Percentiles rank a stretch among this genome's conserved stretches.
phyloP scores from a whole-genome alignment of 768 basidiomycete genomes.

The Gymnopilus junonius region DNA sequence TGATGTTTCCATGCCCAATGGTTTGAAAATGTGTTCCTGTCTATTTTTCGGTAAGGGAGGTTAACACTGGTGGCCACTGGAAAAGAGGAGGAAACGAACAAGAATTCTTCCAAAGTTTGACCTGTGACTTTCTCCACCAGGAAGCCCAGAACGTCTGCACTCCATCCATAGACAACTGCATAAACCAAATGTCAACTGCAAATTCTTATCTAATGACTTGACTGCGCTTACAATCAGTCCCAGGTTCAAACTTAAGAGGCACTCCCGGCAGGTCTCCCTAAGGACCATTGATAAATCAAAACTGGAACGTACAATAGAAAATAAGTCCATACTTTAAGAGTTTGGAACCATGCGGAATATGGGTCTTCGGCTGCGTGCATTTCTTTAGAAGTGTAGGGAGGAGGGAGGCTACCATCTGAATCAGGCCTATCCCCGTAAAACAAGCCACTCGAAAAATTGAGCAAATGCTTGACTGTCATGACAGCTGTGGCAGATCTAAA shows the following conservation, averaged over 20 bases:
- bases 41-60: too few relatives aligned
- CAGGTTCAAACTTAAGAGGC: constrained; percentile 37
- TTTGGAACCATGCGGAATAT: constrained; percentile 24
- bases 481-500: constrained; percentile 26
- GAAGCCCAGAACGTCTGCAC: constrained; percentile 34
- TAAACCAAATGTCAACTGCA: too few relatives aligned
- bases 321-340: constrained; percentile 23
- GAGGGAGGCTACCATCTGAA: constrained; percentile 11
- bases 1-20: constrained; percentile 34
- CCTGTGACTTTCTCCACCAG: constrained; percentile 33
- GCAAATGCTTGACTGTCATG: constrained; percentile 33
- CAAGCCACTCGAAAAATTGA: constrained; percentile 39
- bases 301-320: too few relatives aligned
- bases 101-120: constrained; percentile 33
- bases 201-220: too few relatives aligned
- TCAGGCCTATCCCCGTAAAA: constrained; percentile 25
- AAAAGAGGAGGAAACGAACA: constrained; percentile 29
- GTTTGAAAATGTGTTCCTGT: constrained; percentile 34
- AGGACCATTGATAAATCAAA: too few relatives aligned
- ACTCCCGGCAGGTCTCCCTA: constrained; percentile 31
- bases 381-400: constrained; percentile 27
- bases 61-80: too few relatives aligned
- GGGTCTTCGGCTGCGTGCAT: constrained; percentile 27
- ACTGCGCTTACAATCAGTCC: constrained; percentile 31
- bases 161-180: constrained; percentile 37